Conservation (phyloP, 176 grass and related monocot species). For the Typha latifolia region DNA sequence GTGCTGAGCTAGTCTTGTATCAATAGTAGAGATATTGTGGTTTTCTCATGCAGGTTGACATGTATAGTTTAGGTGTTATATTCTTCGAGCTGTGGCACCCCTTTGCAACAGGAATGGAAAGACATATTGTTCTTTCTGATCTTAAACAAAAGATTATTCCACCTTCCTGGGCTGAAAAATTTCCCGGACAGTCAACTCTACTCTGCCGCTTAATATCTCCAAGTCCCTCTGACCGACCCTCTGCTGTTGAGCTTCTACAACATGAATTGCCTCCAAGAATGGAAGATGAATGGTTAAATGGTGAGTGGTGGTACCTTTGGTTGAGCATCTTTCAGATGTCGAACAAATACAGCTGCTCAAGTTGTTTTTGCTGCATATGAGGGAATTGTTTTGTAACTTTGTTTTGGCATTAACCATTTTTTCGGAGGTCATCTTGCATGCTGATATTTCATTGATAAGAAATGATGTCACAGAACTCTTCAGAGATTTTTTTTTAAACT, state of each 20-base stretch:
- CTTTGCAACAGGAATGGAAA: constrained; percentile 91
- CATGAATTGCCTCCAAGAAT: constrained; percentile 81
- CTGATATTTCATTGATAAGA: too few relatives aligned
- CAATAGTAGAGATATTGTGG: background rate
- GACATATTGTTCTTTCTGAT: constrained; percentile 88
- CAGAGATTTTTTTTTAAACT: too few relatives aligned
- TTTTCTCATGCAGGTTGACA: constrained; percentile 60
- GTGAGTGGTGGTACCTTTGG: constrained; percentile 38
- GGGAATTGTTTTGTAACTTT: too few relatives aligned
- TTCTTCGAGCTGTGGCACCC: constrained; percentile 99
- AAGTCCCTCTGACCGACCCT: constrained; percentile 82
- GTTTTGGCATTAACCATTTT: too few relatives aligned
- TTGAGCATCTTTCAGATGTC: background rate
- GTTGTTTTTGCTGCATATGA: too few relatives aligned
- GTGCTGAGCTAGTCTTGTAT: background rate
- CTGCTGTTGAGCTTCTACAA: constrained; percentile 83
- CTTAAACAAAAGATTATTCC: constrained; percentile 70
- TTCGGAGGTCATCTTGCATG: too few relatives aligned
- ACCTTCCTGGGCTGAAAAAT: constrained; percentile 64
- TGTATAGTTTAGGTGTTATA: constrained; percentile 96
- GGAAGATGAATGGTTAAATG: constrained; percentile 95
- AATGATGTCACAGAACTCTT: too few relatives aligned
- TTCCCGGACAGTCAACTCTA: constrained; percentile 51
- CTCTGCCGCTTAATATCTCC: constrained; percentile 48
- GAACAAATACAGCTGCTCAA: too few relatives aligned